Conservation (phyloP, 208 protist species). For the Acanthamoeba polyphaga region DNA sequence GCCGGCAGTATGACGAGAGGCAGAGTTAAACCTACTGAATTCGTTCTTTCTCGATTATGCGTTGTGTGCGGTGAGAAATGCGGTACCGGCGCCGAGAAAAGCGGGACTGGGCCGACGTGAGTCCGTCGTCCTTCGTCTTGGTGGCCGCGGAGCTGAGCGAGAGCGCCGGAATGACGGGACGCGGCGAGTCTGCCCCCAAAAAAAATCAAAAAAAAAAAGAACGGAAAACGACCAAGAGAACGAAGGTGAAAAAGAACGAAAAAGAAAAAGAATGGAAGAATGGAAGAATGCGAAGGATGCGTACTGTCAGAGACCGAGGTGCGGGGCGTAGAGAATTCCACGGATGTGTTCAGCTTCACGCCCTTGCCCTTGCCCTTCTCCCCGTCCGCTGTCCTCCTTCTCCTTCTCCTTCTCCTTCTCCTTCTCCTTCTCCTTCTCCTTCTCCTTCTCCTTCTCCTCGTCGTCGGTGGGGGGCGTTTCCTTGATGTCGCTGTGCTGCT, state of each 20-base stretch:
- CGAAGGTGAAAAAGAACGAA: background rate
- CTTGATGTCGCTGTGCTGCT: background rate
- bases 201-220: background rate
- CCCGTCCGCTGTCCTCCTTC: background rate
- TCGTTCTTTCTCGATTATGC: too few relatives aligned
- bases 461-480: background rate
- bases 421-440: background rate
- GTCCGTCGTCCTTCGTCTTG: conserved; percentile 4
- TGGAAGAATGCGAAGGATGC: background rate
- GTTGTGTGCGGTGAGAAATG: background rate
- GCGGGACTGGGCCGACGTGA: conserved; percentile 30
- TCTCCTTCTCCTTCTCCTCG: background rate
- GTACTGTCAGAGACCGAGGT: background rate
- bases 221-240: background rate
- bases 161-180: conserved; percentile 53
- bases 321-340: background rate
- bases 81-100: conserved; percentile 24
- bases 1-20: background rate
- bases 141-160: background rate
- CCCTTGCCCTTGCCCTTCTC: background rate
- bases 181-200: background rate
- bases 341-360: background rate
- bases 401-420: background rate
- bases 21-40: too few relatives aligned
- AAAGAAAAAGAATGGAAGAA: background rate